Evolutionary conservation across 2,329 filamentous ascomycete genomes (phyloP).

Genomic region (Aspergillus oerlinghausenensis): DNA sequence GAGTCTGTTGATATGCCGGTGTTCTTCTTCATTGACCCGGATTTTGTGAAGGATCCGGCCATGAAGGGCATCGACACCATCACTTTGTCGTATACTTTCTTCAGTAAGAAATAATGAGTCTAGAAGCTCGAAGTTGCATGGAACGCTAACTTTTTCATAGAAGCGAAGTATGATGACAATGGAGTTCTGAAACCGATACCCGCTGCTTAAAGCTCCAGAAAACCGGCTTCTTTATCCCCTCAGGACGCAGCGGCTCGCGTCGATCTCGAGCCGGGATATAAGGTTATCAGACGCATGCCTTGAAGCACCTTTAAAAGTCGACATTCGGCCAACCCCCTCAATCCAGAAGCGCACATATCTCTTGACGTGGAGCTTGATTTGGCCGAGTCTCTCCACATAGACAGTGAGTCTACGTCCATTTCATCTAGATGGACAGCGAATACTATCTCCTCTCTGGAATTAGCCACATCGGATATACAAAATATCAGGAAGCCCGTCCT

Average conservation of each 20-base stretch:
- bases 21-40: conserved; percentile 98
- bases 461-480: neutral
- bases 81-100: conserved; percentile 95
- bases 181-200: conserved; percentile 61
- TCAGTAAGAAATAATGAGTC: conserved; percentile 61
- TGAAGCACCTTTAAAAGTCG: neutral
- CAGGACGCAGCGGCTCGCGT: neutral
- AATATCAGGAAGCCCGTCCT: neutral
- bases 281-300: neutral
- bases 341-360: neutral
- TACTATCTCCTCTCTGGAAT: conserved; percentile 6
- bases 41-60: conserved; percentile 83
- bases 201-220: conserved; percentile 10
- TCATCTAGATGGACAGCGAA: neutral
- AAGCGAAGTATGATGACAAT: conserved; percentile 80
- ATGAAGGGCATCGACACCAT: conserved; percentile 95
- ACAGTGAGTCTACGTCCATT: neutral
- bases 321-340: neutral
- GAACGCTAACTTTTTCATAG: conserved; percentile 46
- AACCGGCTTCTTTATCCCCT: neutral
- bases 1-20: conserved; percentile 99
- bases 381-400: neutral
- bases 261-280: neutral
- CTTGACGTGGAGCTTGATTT: neutral
- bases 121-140: neutral